Evolutionary conservation across 2,329 filamentous ascomycete species (phyloP).

Genomic region (Scytalidium lignicola): DNA sequence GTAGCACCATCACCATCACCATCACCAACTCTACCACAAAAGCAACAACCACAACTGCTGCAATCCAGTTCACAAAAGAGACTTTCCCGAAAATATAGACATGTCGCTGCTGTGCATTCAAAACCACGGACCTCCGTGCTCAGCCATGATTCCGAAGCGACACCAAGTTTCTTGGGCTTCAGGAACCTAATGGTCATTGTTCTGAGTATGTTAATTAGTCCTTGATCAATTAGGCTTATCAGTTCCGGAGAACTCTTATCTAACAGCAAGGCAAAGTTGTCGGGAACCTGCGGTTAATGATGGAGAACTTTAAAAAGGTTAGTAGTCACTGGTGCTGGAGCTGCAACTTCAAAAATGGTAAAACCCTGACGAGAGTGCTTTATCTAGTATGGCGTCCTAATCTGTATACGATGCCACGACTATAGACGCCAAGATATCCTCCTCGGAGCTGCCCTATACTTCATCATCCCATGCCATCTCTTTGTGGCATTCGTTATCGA

Average conservation of each 20-base stretch:
- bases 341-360: not conserved
- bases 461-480: conserved; percentile 84
- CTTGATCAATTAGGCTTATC: not conserved
- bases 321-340: conserved; percentile 5
- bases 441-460: conserved; percentile 72
- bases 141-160: conserved; percentile 70
- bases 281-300: conserved; percentile 87
- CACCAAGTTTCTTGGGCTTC: conserved; percentile 88
- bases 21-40: conserved; percentile 3
- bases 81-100: conserved; percentile 70
- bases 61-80: conserved; percentile 13
- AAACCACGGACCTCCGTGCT: conserved; percentile 69
- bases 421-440: conserved; percentile 74
- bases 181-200: conserved; percentile 95
- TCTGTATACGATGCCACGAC: conserved; percentile 86
- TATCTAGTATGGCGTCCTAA: conserved; percentile 77
- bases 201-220: conserved; percentile 53
- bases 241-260: conserved; percentile 3
- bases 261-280: conserved; percentile 56
- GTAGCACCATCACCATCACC: not conserved
- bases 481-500: conserved; percentile 90
- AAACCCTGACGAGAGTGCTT: conserved; percentile 7
- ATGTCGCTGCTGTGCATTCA: conserved; percentile 84
- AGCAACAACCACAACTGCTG: conserved; percentile 16
- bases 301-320: conserved; percentile 95